A percentile compares a stretch with the other conserved stretches of the same genome.
Evolutionary conservation across 2,329 filamentous ascomycete species (phyloP).

Genomic region (Botrytis hyacinthi): DNA sequence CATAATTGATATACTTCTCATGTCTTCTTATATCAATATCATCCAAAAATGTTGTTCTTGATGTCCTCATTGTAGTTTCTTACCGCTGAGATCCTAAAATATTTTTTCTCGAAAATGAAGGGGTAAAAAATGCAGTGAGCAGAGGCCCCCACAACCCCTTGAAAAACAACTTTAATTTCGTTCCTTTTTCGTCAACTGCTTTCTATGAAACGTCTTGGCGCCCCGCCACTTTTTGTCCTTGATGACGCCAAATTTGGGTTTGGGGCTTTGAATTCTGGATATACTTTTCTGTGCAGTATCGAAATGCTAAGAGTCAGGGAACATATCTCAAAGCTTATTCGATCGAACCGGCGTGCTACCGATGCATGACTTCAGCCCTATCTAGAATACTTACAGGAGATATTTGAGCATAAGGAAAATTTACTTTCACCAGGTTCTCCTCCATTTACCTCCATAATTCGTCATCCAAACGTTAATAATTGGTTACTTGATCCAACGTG

Average conservation of each 20-base stretch:
- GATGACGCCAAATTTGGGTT: slow-evolving; percentile 2
- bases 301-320: not conserved
- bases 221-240: not conserved
- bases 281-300: not conserved
- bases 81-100: not conserved
- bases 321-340: not conserved
- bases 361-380: not conserved
- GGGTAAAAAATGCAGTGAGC: slow-evolving; percentile 1
- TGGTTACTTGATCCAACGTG: not conserved
- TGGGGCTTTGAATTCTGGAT: not conserved
- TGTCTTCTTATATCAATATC: not conserved
- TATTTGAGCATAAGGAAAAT: not conserved
- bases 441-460: not conserved
- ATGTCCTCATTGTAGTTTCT: not conserved
- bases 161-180: slow-evolving; percentile 1
- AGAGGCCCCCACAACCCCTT: not conserved
- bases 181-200: not conserved
- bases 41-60: not conserved
- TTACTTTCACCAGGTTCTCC: not conserved
- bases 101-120: not conserved
- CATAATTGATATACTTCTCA: not conserved
- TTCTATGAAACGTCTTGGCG: not conserved
- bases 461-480: not conserved
- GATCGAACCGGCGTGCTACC: not conserved
- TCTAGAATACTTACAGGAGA: not conserved